These are phyloP conservation scores for Stemphylium beticola DNA, from an alignment of 2,329 filamentous ascomycete genomes.

Conservation along the genomic window DNA sequence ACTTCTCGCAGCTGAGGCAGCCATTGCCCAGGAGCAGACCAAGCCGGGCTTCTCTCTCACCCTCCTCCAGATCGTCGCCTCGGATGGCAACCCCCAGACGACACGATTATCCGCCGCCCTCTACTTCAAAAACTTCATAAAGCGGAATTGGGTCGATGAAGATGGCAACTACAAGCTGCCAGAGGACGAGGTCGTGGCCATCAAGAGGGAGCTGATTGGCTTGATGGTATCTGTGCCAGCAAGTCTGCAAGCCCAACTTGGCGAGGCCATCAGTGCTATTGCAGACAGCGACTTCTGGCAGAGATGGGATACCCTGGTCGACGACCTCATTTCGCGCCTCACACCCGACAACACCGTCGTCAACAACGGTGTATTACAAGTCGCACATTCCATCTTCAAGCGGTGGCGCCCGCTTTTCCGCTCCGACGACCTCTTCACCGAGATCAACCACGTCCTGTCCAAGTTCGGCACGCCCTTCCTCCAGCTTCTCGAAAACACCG, in stretches of 20 bases:
- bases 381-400: slow-evolving; percentile 97
- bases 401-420: slow-evolving; percentile 94
- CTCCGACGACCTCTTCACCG: slow-evolving; percentile 88
- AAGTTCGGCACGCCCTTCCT: slow-evolving; percentile 88
- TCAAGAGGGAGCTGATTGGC: slow-evolving; percentile 94
- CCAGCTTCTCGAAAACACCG: slow-evolving; percentile 74
- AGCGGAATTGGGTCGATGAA: slow-evolving; percentile 92
- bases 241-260: slow-evolving; percentile 89
- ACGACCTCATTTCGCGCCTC: slow-evolving; percentile 87
- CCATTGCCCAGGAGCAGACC: slow-evolving; percentile 77
- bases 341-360: slow-evolving; percentile 80
- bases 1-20: slow-evolving; percentile 72
- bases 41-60: slow-evolving; percentile 85
- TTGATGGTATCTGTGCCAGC: slow-evolving; percentile 93
- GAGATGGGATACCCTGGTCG: slow-evolving; percentile 93
- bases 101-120: slow-evolving; percentile 87
- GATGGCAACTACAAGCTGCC: slow-evolving; percentile 92
- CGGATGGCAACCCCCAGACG: slow-evolving; percentile 72
- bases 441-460: slow-evolving; percentile 93
- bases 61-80: slow-evolving; percentile 88
- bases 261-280: slow-evolving; percentile 95
- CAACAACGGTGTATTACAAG: slow-evolving; percentile 94
- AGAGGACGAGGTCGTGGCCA: slow-evolving; percentile 79
- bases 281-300: slow-evolving; percentile 98
- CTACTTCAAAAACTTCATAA: slow-evolving; percentile 99